phyloP scores from a whole-genome alignment of 495 filamentous ascomycete species.

The Talaromyces proteolyticus region DNA sequence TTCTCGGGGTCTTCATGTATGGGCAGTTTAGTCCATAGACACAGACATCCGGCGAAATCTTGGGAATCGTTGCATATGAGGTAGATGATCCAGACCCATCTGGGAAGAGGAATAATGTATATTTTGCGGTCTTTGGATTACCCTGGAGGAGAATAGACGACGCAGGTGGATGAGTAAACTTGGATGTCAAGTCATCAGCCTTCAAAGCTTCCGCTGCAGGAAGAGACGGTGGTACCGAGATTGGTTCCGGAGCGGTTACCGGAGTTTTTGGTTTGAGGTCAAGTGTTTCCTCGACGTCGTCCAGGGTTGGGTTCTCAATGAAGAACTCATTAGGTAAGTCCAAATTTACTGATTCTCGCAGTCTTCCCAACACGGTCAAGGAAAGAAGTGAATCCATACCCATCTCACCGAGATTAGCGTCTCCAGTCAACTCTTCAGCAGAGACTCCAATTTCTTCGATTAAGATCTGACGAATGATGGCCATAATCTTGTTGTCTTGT shows the following conservation, averaged over 20 bases:
- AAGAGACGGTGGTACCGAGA: slow-evolving; percentile 11
- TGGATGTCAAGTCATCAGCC: not conserved
- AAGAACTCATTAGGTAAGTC: slow-evolving; percentile 53
- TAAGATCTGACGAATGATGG: slow-evolving; percentile 50
- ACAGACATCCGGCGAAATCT: slow-evolving; percentile 46
- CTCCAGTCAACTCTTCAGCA: slow-evolving; percentile 49
- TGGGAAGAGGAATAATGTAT: slow-evolving; percentile 28
- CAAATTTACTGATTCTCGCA: slow-evolving; percentile 48
- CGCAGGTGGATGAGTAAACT: slow-evolving; percentile 21
- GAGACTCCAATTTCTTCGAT: slow-evolving; percentile 64
- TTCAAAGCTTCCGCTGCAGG: not conserved
- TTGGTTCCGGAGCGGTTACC: slow-evolving; percentile 5
- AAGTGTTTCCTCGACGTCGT: slow-evolving; percentile 43
- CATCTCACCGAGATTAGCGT: slow-evolving; percentile 38
- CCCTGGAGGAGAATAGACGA: slow-evolving; percentile 24
- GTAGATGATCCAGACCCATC: slow-evolving; percentile 22
- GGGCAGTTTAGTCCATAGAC: slow-evolving; percentile 62
- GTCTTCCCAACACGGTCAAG: slow-evolving; percentile 40
- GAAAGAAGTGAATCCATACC: slow-evolving; percentile 52
- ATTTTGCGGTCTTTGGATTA: slow-evolving; percentile 15
- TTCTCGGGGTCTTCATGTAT: slow-evolving; percentile 59
- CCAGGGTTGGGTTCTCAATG: slow-evolving; percentile 53
- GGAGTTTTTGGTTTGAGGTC: slow-evolving; percentile 31
- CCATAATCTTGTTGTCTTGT: slow-evolving; percentile 7
- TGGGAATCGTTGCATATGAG: slow-evolving; percentile 56